These are phyloP conservation scores for Talaromyces amestolkiae DNA, from an alignment of 2,329 filamentous ascomycete species.

Conservation along the genomic window DNA sequence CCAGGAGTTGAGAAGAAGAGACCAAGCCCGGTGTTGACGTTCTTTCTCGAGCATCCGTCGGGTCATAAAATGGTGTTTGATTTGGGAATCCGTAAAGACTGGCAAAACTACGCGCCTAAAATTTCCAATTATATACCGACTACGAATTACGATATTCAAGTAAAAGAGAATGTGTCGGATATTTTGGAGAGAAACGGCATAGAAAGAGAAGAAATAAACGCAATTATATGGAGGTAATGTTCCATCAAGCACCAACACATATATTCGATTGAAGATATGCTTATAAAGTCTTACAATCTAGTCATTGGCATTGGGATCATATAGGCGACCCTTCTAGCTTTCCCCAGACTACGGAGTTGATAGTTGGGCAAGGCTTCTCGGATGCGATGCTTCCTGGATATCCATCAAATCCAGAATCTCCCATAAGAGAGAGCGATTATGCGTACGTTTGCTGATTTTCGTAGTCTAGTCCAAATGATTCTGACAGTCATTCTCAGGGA, in stretches of 20 bases:
- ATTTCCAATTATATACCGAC: not conserved
- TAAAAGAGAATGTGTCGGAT: not conserved
- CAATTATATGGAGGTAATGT: not conserved
- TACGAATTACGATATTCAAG: not conserved
- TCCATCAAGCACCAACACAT: not conserved
- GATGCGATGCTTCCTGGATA: slow-evolving; percentile 48
- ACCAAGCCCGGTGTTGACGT: not conserved
- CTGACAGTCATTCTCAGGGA: not conserved
- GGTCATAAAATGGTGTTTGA: not conserved
- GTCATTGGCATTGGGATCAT: slow-evolving; percentile 49
- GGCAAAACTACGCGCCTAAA: not conserved
- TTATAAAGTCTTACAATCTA: not conserved
- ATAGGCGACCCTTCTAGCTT: slow-evolving; percentile 52
- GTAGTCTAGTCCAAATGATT: too few species aligned
- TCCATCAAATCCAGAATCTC: slow-evolving; percentile 39
- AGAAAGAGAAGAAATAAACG: not conserved
- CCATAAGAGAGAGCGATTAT: slow-evolving; percentile 35
- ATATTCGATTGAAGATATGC: not conserved
- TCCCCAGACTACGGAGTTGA: slow-evolving; percentile 45
- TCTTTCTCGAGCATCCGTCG: not conserved
- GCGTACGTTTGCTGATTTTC: not conserved
- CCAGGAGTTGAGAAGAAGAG: slow-evolving; percentile 32
- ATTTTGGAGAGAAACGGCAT: not conserved
- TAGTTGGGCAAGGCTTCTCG: slow-evolving; percentile 56
- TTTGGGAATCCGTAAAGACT: not conserved